These are phyloP conservation scores for Clavariopsis aquatica DNA, from an alignment of 495 filamentous ascomycete genomes.

Conservation along the genomic window DNA sequence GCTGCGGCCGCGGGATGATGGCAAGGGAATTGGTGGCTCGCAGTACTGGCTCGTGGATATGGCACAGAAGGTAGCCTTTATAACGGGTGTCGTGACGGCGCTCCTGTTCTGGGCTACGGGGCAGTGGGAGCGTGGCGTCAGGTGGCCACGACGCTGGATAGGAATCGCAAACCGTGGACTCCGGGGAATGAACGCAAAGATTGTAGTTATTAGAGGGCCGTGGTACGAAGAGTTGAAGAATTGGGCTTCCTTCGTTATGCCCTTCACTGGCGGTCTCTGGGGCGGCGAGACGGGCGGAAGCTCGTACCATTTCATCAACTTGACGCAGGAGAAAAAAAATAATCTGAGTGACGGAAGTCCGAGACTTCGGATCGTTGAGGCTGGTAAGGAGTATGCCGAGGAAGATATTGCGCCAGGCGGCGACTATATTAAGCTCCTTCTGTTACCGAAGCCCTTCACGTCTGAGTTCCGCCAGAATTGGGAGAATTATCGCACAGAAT, in stretches of 20 bases:
- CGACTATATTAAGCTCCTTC: slow-evolving; percentile 83
- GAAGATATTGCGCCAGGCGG: slow-evolving; percentile 89
- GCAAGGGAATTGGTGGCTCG: slow-evolving; percentile 82
- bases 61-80: slow-evolving; percentile 80
- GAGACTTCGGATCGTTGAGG: slow-evolving; percentile 21
- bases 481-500: slow-evolving; percentile 89
- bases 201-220: slow-evolving; percentile 80
- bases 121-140: slow-evolving; percentile 89
- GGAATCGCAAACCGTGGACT: slow-evolving; percentile 84
- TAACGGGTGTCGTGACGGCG: slow-evolving; percentile 80
- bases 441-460: slow-evolving; percentile 92
- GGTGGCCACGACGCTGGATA: slow-evolving; percentile 93
- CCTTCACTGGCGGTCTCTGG: slow-evolving; percentile 49
- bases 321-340: slow-evolving; percentile 30
- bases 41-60: slow-evolving; percentile 95
- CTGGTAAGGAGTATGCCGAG: slow-evolving; percentile 46
- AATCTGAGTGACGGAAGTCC: slow-evolving; percentile 17
- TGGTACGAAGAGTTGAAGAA: slow-evolving; percentile 78
- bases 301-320: slow-evolving; percentile 37
- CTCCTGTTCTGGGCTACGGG: slow-evolving; percentile 89
- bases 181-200: slow-evolving; percentile 89
- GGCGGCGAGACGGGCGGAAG: slow-evolving; percentile 26
- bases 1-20: slow-evolving; percentile 86
- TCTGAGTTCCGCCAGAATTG: slow-evolving; percentile 95
- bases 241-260: slow-evolving; percentile 72